These are phyloP conservation scores for Penicillium parvum DNA, from an alignment of 495 filamentous ascomycete genomes.

Conservation along the genomic window DNA sequence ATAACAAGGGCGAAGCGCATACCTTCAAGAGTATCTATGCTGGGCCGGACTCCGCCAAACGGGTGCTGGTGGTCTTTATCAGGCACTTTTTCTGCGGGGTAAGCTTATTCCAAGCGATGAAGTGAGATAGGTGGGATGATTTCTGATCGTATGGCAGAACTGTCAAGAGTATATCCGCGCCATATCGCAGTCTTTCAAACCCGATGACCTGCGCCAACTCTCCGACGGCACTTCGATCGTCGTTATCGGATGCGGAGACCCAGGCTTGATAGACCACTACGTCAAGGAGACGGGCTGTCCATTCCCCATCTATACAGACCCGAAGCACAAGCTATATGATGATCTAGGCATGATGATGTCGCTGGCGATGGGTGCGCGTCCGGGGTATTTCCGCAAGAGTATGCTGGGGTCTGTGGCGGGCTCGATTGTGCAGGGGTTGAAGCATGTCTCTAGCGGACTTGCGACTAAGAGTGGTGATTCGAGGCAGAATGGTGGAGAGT, in stretches of 20 bases:
- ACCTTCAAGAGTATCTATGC: slow-evolving; percentile 67
- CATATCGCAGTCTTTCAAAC: slow-evolving; percentile 57
- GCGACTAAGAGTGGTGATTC: slow-evolving; percentile 63
- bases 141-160: slow-evolving; percentile 38
- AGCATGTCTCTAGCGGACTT: slow-evolving; percentile 46
- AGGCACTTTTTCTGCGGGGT: slow-evolving; percentile 90
- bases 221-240: slow-evolving; percentile 59
- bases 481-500: slow-evolving; percentile 77
- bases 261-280: slow-evolving; percentile 67
- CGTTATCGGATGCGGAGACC: slow-evolving; percentile 77
- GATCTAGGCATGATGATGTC: slow-evolving; percentile 67
- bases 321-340: slow-evolving; percentile 62
- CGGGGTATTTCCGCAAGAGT: slow-evolving; percentile 60
- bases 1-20: slow-evolving; percentile 55
- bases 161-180: slow-evolving; percentile 60
- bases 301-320: slow-evolving; percentile 82
- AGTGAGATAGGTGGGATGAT: neutral
- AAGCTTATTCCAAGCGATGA: slow-evolving; percentile 30
- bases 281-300: slow-evolving; percentile 56
- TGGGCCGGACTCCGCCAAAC: slow-evolving; percentile 45
- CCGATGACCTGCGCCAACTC: slow-evolving; percentile 40
- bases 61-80: slow-evolving; percentile 75
- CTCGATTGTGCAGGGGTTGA: slow-evolving; percentile 54
- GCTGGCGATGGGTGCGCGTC: slow-evolving; percentile 55
- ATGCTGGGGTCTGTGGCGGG: slow-evolving; percentile 41